phyloP scores from a whole-genome alignment of 73 alveolate species.

The Halteria grandinella region DNA sequence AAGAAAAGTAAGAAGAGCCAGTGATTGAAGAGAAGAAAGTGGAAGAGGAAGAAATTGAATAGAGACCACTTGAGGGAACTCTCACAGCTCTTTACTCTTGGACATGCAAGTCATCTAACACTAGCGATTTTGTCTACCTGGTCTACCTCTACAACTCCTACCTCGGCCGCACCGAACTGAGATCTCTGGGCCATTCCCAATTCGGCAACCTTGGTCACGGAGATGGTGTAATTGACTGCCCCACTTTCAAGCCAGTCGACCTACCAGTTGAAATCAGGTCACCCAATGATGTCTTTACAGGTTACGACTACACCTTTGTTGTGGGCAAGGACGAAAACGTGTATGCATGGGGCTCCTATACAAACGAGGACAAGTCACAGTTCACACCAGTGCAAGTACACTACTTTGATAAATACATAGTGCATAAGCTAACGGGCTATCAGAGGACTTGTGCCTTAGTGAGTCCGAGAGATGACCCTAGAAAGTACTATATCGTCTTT shows the following conservation, averaged over 20 bases:
- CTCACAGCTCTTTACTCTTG: constrained; percentile 18
- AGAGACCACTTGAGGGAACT: no score
- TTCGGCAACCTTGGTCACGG: constrained; percentile 44
- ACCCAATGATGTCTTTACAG: constrained; percentile 20
- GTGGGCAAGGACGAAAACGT: constrained; percentile 8
- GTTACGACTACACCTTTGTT: constrained; percentile 24
- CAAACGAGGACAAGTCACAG: not conserved
- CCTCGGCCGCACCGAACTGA: not conserved
- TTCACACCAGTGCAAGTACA: constrained; percentile 43
- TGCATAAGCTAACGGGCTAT: constrained; percentile 38
- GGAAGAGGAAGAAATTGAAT: no score
- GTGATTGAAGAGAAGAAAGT: no score
- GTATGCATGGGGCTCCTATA: constrained; percentile 51
- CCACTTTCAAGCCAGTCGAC: not conserved
- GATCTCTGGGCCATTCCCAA: constrained; percentile 29
- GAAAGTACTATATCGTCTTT: not conserved
- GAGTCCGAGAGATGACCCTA: constrained; percentile 41
- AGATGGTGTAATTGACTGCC: not conserved
- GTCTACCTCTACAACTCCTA: constrained; percentile 6
- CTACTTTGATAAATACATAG: constrained; percentile 50
- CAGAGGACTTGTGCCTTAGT: constrained; percentile 39
- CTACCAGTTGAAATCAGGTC: not conserved
- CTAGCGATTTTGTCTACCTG: constrained; percentile 23
- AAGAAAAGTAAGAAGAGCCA: no score
- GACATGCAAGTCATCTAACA: constrained; percentile 13